These are phyloP conservation scores for Micractinium sp. DNA, from an alignment of 139 green algal species.

Conservation along the genomic window DNA sequence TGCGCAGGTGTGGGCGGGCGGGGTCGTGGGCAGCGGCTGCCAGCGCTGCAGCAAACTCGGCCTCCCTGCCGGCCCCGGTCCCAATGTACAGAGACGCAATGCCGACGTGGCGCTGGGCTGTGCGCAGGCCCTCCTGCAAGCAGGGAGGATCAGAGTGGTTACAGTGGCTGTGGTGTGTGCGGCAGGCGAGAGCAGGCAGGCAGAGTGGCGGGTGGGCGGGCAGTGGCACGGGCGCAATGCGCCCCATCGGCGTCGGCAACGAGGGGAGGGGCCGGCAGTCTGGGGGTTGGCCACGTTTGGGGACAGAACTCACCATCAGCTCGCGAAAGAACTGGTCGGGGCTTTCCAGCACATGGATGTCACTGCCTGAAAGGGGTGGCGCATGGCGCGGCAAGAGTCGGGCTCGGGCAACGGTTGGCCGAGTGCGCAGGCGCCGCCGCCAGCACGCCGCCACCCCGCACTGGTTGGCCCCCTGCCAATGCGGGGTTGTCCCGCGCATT, in stretches of 20 bases:
- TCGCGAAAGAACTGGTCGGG: conserved; percentile 14
- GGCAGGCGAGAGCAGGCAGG: no score
- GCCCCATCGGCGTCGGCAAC: no score
- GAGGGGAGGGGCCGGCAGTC: no score
- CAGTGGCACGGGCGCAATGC: no score
- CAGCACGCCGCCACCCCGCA: no score
- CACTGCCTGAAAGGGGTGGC: no score
- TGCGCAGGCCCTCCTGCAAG: conserved; percentile 6
- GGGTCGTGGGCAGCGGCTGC: not conserved
- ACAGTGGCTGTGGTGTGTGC: not conserved
- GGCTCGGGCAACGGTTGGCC: no score
- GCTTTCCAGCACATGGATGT: conserved; percentile 3
- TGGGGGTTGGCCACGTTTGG: no score
- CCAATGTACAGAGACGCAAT: conserved; percentile 50
- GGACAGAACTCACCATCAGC: conserved; percentile 18
- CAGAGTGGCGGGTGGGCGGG: not conserved
- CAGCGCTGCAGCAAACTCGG: conserved; percentile 41
- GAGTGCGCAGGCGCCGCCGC: no score
- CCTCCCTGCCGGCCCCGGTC: conserved; percentile 22
- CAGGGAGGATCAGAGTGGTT: not conserved
- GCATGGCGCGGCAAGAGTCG: no score
- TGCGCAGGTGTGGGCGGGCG: not conserved
- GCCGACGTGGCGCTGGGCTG: conserved; percentile 14
- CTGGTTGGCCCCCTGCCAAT: no score
- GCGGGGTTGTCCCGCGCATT: no score